Conservation (phyloP, 2,329 filamentous ascomycete species). For the Talaromyces sp. region DNA sequence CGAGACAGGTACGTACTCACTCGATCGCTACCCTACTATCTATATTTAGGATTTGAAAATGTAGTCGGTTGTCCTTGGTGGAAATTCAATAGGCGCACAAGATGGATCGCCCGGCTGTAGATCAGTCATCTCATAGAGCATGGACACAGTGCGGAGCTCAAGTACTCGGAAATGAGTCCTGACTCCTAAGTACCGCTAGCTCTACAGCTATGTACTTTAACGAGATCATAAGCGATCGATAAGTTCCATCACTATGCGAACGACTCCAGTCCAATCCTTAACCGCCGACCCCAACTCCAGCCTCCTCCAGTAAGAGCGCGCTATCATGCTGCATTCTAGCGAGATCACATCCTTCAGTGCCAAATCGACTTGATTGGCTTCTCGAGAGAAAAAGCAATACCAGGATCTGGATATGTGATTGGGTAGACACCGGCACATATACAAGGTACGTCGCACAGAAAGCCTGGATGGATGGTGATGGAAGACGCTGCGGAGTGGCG, state of each 20-base stretch:
- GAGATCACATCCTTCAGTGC: not conserved
- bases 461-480: not conserved
- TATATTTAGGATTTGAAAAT: not conserved
- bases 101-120: constrained; percentile 3
- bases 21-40: not conserved
- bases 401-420: not conserved
- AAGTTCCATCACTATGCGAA: not conserved
- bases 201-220: not conserved
- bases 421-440: not conserved
- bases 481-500: not conserved
- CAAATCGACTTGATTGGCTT: not conserved
- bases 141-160: not conserved
- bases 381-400: not conserved
- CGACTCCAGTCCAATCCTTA: constrained; percentile 11
- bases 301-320: constrained; percentile 4
- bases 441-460: not conserved
- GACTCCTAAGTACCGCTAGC: too few species aligned
- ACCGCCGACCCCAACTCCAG: constrained; percentile 9
- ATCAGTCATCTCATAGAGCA: not conserved
- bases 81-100: not conserved
- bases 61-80: not conserved
- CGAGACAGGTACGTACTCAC: not conserved
- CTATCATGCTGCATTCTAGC: not conserved
- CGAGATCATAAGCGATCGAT: not conserved
- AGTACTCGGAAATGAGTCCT: not conserved